These are phyloP conservation scores for Irpex lacteus DNA, from an alignment of 1,284 basidiomycete species.

Conservation along the genomic window DNA sequence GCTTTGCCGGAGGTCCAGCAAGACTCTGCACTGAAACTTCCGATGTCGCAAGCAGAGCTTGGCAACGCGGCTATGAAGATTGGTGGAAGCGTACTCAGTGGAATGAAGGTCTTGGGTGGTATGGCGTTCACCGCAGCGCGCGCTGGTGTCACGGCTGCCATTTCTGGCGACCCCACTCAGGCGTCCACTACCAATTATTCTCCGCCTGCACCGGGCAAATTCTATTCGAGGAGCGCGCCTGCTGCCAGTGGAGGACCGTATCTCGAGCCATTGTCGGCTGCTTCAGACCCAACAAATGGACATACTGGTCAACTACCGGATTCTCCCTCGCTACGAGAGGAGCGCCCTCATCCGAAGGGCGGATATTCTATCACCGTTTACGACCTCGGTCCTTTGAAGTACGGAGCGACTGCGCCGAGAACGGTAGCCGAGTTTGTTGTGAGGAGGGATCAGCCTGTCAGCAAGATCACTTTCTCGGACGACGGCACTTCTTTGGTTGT, in stretches of 20 bases:
- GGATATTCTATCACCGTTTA: conserved; percentile 51
- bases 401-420: conserved; percentile 3
- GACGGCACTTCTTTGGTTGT: conserved; percentile 61
- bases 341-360: neutral
- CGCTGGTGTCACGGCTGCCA: conserved; percentile 26
- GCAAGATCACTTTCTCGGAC: conserved; percentile 52
- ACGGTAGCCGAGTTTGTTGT: conserved; percentile 46
- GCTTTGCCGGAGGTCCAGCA: conserved; percentile 23
- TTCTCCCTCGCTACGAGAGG: conserved; percentile 17
- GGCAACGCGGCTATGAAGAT: conserved; percentile 55
- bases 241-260: conserved; percentile 30
- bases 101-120: conserved; percentile 65
- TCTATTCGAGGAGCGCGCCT: conserved; percentile 67
- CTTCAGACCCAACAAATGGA: neutral
- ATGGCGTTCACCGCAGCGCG: conserved; percentile 52
- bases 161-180: conserved; percentile 11
- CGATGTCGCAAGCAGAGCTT: conserved; percentile 42
- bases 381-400: conserved; percentile 46
- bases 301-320: neutral
- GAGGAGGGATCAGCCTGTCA: conserved; percentile 46
- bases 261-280: neutral
- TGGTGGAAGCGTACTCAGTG: conserved; percentile 58
- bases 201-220: conserved; percentile 26
- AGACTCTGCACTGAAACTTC: conserved; percentile 16
- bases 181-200: conserved; percentile 1